Evolutionary conservation across 768 basidiomycete species (phyloP), one percentile per base, ranked within the genome.

Genomic region (Calvatia gigantea): DNA sequence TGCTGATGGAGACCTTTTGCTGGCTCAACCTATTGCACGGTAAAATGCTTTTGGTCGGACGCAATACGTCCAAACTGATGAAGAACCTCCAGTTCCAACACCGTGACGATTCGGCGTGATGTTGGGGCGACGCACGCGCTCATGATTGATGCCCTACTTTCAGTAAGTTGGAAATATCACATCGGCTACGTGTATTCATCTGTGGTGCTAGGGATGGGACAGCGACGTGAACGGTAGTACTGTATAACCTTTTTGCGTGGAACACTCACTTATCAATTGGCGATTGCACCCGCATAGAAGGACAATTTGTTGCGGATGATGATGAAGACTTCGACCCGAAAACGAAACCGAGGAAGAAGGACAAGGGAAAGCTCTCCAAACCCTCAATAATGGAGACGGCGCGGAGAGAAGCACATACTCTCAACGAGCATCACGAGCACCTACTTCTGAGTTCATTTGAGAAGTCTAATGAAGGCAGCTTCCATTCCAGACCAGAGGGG

Each of bases 401-500:
- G 9, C 75, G 86, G 44, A 77, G 76, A 42, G 80, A 82, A 27
- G 62, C 71, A 53, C 81, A 87, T 65, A 90, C 84, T 32, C 77
- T 92, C n/a, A 72, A 82, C 9, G 89, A 92, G 63, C 78, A 85
- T 57, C 81, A 87, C 58, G 82, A 87, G 33, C 80, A 85, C 60
- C 65, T 91, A 19, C 70, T 91, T 14, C 80, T 83, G 4, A 77
- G 75, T 25, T 88, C 88, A 0, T 83, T 88, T 60, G 85, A 87
- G 53, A 66, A 75, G 8, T 87, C 87, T 3, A 82, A 82, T 59
- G 69, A 74, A 48, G 76, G 69, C 15, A 56, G 54, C 8, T 43
- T 47, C 25, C 5, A n/a, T 23, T 48, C 46, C 19, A 38, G 38
- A 48, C 46, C 57, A 38, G 60, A 53, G 25, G 62, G 64, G 14